These are phyloP conservation scores for Fusarium succisae DNA, from an alignment of 2,329 filamentous ascomycete genomes.

Conservation along the genomic window DNA sequence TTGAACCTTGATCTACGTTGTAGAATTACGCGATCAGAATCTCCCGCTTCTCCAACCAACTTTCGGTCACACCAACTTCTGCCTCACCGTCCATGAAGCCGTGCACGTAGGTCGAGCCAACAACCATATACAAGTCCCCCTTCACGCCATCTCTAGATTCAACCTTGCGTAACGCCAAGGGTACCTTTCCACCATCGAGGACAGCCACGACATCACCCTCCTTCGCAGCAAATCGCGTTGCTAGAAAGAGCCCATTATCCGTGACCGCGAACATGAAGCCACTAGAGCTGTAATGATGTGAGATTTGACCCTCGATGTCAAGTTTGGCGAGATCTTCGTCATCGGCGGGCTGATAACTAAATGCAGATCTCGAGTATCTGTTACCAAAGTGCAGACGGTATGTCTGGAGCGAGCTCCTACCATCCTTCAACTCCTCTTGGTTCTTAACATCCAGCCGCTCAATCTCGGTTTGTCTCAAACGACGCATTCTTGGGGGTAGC, in stretches of 20 bases:
- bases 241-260: slow-evolving; percentile 3
- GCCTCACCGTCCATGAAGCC: slow-evolving; percentile 26
- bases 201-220: slow-evolving; percentile 14
- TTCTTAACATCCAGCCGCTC: background rate
- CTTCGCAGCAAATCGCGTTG: background rate
- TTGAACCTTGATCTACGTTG: rapidly evolving
- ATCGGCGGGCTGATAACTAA: background rate
- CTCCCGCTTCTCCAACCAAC: slow-evolving; percentile 9
- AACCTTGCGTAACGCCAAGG: slow-evolving; percentile 4
- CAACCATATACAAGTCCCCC: background rate
- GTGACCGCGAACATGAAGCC: background rate
- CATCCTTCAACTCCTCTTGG: background rate
- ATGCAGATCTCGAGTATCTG: background rate
- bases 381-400: background rate
- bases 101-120: slow-evolving; percentile 19
- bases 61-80: background rate
- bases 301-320: background rate
- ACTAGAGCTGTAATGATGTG: background rate
- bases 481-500: slow-evolving; percentile 4
- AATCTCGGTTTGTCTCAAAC: background rate
- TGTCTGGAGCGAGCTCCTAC: background rate
- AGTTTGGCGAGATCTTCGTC: background rate
- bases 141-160: rapidly evolving
- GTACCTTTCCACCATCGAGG: slow-evolving; percentile 23
- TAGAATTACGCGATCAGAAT: background rate